Evolutionary conservation across 192 early-diverging fungal genomes (phyloP), one percentile per base, ranked within the genome.

Genomic region (Irineochytrium annulatum): DNA sequence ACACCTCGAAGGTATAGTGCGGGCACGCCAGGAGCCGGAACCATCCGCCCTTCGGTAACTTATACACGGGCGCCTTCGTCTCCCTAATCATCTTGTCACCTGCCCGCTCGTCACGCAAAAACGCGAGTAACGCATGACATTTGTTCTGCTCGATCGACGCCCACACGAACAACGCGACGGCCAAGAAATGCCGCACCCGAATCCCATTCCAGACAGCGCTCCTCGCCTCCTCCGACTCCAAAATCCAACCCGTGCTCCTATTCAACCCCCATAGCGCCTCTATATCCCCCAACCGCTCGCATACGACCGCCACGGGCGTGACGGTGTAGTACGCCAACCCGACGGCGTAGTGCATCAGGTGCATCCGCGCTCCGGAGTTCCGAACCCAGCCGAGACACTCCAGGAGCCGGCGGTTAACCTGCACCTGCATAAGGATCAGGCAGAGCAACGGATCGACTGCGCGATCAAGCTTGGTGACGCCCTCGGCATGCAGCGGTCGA

Each of bases 21-120:
- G 73, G 73, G 32, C 70, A 75, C 2, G 73, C 65, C 20, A 71
- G 62, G 6, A 34, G 33, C 2, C 29, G 17, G 59, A 75, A 75
- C 60, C 57, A 63, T 8, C 63, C 31, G 5, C 19, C 46, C 11
- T 14, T 29, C 3, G 73, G 73, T 3, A 72, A 60, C n/a, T 14
- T 26, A 62, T 75, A 75, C 41, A 24, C 13, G 19, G 51, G 13
- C 1, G 4, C 34, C 26, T 4, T 32, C 13, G 6, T 8, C n/a
- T 13, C n/a, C 8, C 19, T 22, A 22, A 13, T 22, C 19, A 51
- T 51, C 19, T 8, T 51, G 3, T 43, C 20, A 11, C 29, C 22
- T 6, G 26, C 43, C 20, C 19, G 28, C 16, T 28, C 43, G 6
- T 20, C 5, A 24, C 72, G 62, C 22, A 72, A 59, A 1, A 3